phyloP scores from a whole-genome alignment of 768 basidiomycete genomes.

The Suillus hirtellus region DNA sequence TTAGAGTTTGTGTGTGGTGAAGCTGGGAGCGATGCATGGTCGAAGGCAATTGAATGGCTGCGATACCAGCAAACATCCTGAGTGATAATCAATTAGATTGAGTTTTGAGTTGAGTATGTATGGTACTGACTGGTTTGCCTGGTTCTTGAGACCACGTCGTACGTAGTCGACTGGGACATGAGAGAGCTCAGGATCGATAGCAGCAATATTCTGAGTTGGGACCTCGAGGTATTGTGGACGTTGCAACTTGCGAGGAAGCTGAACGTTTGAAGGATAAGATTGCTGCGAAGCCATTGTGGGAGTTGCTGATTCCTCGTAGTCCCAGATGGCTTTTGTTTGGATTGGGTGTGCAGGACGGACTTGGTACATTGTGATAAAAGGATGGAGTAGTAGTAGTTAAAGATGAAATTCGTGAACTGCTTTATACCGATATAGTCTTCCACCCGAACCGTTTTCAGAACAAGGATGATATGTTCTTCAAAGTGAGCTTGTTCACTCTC shows the following conservation, averaged over 20 bases:
- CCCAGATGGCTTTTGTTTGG: constrained; percentile 38
- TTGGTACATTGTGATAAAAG: constrained; percentile 28
- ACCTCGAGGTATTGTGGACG: constrained; percentile 62
- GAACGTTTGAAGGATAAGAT: constrained; percentile 41
- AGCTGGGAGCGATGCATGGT: constrained; percentile 33
- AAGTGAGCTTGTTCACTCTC: constrained; percentile 13
- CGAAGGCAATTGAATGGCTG: constrained; percentile 44
- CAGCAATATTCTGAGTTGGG: constrained; percentile 51
- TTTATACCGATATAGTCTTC: constrained; percentile 29
- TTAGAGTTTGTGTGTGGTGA: constrained; percentile 31
- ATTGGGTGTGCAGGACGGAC: constrained; percentile 36
- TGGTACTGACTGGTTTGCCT: constrained; percentile 45
- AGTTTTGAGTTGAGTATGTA: constrained; percentile 11
- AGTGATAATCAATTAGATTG: constrained; percentile 37
- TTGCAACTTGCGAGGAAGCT: constrained; percentile 71
- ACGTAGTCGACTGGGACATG: constrained; percentile 65
- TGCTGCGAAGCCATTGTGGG: constrained; percentile 31
- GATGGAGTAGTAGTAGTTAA: not conserved
- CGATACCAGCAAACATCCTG: constrained; percentile 41
- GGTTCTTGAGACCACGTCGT: constrained; percentile 46
- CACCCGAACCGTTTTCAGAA: constrained; percentile 23
- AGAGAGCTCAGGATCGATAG: constrained; percentile 52
- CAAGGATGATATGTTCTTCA: constrained; percentile 37
- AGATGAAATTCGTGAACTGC: constrained; percentile 15
- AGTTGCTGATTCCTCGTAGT: constrained; percentile 31